A percentile compares a stretch with the other conserved stretches of the same genome.
Evolutionary conservation across 2,329 filamentous ascomycete genomes (phyloP).

Genomic region (Neonectria magnoliae): DNA sequence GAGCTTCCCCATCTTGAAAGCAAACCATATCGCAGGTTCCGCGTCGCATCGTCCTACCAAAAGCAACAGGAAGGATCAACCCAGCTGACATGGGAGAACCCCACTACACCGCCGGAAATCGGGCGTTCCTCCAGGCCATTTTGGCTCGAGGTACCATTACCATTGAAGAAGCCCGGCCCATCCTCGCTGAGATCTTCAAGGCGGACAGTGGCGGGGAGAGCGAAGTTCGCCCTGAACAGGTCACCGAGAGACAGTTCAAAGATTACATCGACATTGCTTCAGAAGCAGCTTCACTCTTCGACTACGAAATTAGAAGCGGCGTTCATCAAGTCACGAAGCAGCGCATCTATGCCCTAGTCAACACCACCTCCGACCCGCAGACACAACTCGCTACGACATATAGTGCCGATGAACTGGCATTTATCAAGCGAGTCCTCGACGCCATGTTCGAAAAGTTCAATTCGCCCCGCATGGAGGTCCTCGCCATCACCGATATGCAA

Average conservation of each 20-base stretch:
- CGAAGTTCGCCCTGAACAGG: slow-evolving; percentile 64
- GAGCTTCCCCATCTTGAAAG: background rate
- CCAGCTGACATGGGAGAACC: slow-evolving; percentile 38
- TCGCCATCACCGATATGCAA: slow-evolving; percentile 83
- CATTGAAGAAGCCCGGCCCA: slow-evolving; percentile 74
- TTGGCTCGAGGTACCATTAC: slow-evolving; percentile 82
- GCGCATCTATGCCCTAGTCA: slow-evolving; percentile 85
- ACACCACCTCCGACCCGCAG: slow-evolving; percentile 83
- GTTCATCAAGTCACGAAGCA: slow-evolving; percentile 73
- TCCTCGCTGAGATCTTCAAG: slow-evolving; percentile 81
- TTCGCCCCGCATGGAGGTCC: slow-evolving; percentile 78
- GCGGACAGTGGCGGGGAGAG: slow-evolving; percentile 54
- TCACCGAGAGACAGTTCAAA: slow-evolving; percentile 74
- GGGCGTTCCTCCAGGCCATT: slow-evolving; percentile 91
- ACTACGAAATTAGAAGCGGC: slow-evolving; percentile 85
- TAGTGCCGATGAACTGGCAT: slow-evolving; percentile 85
- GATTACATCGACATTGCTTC: slow-evolving; percentile 77
- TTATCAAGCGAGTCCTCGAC: slow-evolving; percentile 87
- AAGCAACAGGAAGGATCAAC: slow-evolving; percentile 36
- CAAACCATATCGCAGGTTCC: background rate
- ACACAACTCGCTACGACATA: slow-evolving; percentile 89
- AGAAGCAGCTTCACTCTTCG: slow-evolving; percentile 78
- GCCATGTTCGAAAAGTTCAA: slow-evolving; percentile 94
- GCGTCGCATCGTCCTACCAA: background rate
- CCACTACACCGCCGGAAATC: slow-evolving; percentile 71